Base-by-base conservation (phyloP, 139 green algal genomes). In the Micractinium sp. region DNA sequence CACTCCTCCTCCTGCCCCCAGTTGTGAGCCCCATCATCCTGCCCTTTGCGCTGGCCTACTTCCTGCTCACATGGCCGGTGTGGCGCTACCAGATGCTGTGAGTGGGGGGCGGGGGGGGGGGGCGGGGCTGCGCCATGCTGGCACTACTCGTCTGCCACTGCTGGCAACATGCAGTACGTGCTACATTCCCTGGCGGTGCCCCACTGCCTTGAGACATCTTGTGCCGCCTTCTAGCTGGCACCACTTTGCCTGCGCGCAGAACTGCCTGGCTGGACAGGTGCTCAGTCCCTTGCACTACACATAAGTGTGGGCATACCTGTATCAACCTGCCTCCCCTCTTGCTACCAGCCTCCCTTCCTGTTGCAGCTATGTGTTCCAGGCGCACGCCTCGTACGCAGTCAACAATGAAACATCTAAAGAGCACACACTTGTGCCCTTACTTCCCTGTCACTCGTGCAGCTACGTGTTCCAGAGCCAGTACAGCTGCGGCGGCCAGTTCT, bases 11-110 rank as follows among this genome's bases (percentile, higher is more conserved):
- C n/a, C n/a, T n/a, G n/a, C 95, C 93, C 47, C 47, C 47, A 31
- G 92, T 96, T 15, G 90, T 96, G 22, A 87, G 92, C 9, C 95
- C 95, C 35, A 87, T 98, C 80, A 92, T 97, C 74, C 86, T 97
- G 69, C 91, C 91, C 74, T 89, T 96, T 33, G 89, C 89, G 36
- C 66, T 96, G 20, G 66, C 93, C 16, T 97, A 92, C 91, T 96
- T 95, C 69, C 67, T 93, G 53, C 23, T 92, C 2, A 82, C 79
- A 23, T 93, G 87, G 81, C 19, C 92, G 25, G 82, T 95, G 71
- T 96, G 94, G 94, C 89, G 93, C 0, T 96, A 95, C 85, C 90
- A 94, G 81, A 89, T 94, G 85, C 87, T 96, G 63, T 96, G 94
- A 87, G 92, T 94, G 60, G 33, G 75, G 71, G 69, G 27, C 31